Evolutionary conservation across 1,284 basidiomycete genomes (phyloP), one percentile per base, ranked within the genome.

Genomic region (Cutaneotrichosporon curvatum): DNA sequence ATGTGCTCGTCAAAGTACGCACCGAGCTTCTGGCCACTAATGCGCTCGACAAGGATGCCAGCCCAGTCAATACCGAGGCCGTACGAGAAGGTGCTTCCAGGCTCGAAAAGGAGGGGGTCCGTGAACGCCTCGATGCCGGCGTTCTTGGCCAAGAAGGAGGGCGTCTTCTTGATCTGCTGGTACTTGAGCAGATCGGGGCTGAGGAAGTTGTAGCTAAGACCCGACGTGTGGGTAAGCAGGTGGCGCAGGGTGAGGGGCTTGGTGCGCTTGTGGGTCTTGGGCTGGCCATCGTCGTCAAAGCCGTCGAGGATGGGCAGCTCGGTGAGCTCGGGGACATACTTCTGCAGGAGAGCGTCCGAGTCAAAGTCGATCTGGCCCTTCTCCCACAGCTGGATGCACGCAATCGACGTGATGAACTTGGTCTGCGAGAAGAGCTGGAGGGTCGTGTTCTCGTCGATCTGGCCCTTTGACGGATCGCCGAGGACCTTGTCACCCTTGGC

Each of bases 31-130:
- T 52, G 25, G 2, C 64, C 66, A 1, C 55, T 59, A n/a, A 62
- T 35, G 12, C 70, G 61, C 34, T 55, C 48, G 32, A 73, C 58
- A 45, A 67, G 31, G 35, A 57, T 20, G 15, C 62, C 69, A 16
- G 61, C 57, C 63, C 62, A 69, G 43, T 73, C 73, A 28, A 68
- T 63, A 0, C 63, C 62, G 20, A 51, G 50, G 12, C 43, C 36
- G 55, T 69, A 68, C 21, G 22, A 25, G 47, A 47, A 70, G 7
- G 37, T 40, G 0, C 58, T 61, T 3, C 66, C 65, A 4, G 67
- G 67, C 41, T 68, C 59, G 41, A 58, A 68, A 19, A 58, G 37
- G 16, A 62, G 47, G 0, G 63, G 61, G 16, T 53, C 43, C 16
- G 37, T 25, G 19, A 61, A 34, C 1, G 47, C 48, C 19, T 47